Base-by-base conservation (phyloP, 306 rosid species). In the Malus orientalis region DNA sequence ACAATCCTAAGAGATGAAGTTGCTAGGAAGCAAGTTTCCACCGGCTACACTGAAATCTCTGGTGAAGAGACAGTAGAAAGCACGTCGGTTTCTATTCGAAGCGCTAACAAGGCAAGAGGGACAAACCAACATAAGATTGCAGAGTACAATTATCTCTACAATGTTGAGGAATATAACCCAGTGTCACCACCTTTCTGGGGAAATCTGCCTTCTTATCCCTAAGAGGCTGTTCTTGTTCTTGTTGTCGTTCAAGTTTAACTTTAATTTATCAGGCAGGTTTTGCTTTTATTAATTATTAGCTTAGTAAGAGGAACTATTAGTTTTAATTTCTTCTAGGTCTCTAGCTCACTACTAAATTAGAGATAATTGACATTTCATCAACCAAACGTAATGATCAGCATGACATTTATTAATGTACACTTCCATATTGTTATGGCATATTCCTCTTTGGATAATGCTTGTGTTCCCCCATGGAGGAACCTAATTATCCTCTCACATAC, bases 51-150 rank as follows among this genome's bases (percentile, higher is more conserved):
- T 20, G 96, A 90, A 57, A 72, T 90, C 67, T 92, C 96, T 11
- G 97, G 89, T 6, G 97, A 90, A 69, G 98, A 90, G 79, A 92
- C 92, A 13, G 97, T 84, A 20, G 97, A 90, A 70, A 88, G 96
- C 89, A 85, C 89, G 6, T 89, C 96, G 53, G 91, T 79, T 2
- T 87, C 81, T 13, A 76, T 82, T 33, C 86, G 84, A 12, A 82
- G 88, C 81, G 76, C 86, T 27, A 79, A 84, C 76, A 80, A 80
- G 79, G 51, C 77, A 61, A 68, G 65, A 64, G 85, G 85, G 49
- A 71, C 77, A 6, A 63, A 22, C 71, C 83, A 89, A 11, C 85
- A 84, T 30, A 82, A 79, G 67, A 79, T 69, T 65, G 84, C 73
- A 49, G 89, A 86, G 10, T 89, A 89, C 84, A 90, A 83, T 70